Conservation (phyloP, 306 rosid species). For the Acacia acuminata region DNA sequence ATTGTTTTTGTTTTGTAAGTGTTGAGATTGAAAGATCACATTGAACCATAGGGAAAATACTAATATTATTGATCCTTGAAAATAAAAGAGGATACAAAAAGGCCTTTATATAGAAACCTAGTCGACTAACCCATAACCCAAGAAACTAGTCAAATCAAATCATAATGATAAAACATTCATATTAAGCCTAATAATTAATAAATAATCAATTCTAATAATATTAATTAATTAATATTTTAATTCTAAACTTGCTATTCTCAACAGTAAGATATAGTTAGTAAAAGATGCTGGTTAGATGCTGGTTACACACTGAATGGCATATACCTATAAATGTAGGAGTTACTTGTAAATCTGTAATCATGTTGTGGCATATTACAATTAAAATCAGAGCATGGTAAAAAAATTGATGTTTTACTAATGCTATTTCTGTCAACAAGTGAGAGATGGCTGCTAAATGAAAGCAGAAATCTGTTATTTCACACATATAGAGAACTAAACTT, state of each 20-base stretch:
- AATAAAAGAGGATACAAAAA: too few relatives aligned
- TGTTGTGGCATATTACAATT: background rate
- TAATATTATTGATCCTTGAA: too few relatives aligned
- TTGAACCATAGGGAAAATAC: too few relatives aligned
- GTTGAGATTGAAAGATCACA: too few relatives aligned
- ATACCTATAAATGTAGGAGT: background rate
- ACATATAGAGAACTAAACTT: background rate
- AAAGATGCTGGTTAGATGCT: background rate
- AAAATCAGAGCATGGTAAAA: background rate
- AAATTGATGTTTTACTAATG: background rate
- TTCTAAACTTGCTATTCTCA: too few relatives aligned
- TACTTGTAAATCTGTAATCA: background rate
- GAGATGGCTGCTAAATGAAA: background rate
- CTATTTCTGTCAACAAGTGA: background rate
- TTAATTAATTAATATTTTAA: too few relatives aligned
- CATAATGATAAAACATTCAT: too few relatives aligned
- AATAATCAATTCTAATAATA: too few relatives aligned
- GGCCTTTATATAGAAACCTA: too few relatives aligned
- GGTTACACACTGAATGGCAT: background rate
- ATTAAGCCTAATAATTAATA: too few relatives aligned
- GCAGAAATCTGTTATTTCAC: background rate
- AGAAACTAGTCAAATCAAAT: too few relatives aligned
- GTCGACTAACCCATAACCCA: too few relatives aligned
- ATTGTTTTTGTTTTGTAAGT: background rate
- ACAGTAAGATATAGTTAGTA: background rate